Evolutionary conservation across 768 basidiomycete species (phyloP), one percentile per base, ranked within the genome.

Genomic region (Kwoniella shandongensis): DNA sequence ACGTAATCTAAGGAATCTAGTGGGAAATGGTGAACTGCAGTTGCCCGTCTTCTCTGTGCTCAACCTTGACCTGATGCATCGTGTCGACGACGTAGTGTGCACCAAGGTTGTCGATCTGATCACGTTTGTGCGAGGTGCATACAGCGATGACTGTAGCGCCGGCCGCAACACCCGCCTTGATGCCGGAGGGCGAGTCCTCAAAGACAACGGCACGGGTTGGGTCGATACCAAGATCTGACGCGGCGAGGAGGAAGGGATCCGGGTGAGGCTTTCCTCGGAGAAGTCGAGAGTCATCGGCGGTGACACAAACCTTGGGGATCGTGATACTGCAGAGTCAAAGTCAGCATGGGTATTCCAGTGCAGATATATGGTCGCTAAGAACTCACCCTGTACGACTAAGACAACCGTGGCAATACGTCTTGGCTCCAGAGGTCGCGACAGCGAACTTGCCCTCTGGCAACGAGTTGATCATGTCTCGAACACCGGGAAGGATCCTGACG

Each of bases 351-450:
- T 3, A 18, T 25, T n/a, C n/a, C 30, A 44, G 26, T 41, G 3
- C 23, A 23, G 17, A 20, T n/a, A 32, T 39, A 11, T n/a, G 25
- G n/a, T 17, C 22, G 15, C 83, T 84, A 48, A 12, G 51, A 25
- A 60, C n/a, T 59, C 50, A 56, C 39, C 40, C 54, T 7, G 12
- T 44, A 22, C 44, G 23, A 17, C 38, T 53, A 32, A 59, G 25
- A 30, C 44, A 47, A 22, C 74, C 81, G 58, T 66, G 84, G 82
- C 82, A 65, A 58, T 86, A 86, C 0, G 85, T 87, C 73, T 83
- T 85, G 3, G 87, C 86, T 4, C 86, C 86, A 0, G 85, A 86
- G 0, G 87, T 88, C 2, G 86, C 86, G 17, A 88, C 85, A 18
- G 86, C 86, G 67, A 84, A 88, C 39, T 79, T 80, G n/a, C 83